Evolutionary conservation across 306 rosid genomes (phyloP), one percentile per base, ranked within the genome.

Genomic region (Gastrolobium villosum): DNA sequence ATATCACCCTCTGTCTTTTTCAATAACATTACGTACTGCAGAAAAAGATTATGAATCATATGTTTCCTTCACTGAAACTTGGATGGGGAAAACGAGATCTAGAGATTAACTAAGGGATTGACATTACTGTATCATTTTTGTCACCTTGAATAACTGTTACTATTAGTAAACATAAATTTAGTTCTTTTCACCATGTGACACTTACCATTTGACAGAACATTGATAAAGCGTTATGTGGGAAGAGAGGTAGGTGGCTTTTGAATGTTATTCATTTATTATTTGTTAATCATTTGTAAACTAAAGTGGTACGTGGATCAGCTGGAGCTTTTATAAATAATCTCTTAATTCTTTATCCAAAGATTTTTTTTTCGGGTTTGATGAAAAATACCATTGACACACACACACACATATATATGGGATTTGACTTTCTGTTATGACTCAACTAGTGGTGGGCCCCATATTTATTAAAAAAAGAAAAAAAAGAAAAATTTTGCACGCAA

Each of bases 141-240:
- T 46, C 32, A 45, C 60, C 30, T 34, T 36, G 45, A 81, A 71
- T 48, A 10, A 35, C 34, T 44, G 13, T n/a, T 4, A 45, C 49
- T 67, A 53, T 30, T 2, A 43, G 39, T 45, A 46, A 28, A 13
- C 9, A 46, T 35, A 53, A 35, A 11, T 52, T 60, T 63, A 63
- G 53, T 20, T 67, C 55, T 76, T 68, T 55, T 72, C 60, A 56
- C 60, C 20, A 66, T 26, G 20, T 72, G 54, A 62, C 56, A 56
- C 8, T 63, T 55, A 72, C 76, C 79, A 65, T 77, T 49, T 86
- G 81, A 34, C 86, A 95, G 97, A 84, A 83, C 60, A 72, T 74
- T 90, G 90, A 88, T 94, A 74, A 87, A 89, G 85, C 92, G 76
- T 39, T 92, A 87, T 77, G 76, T 89, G 6, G 97, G 98, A 87